A percentile compares a stretch with the other conserved stretches of the same genome.
Evolutionary conservation across 345 rosid genomes (phyloP).

Genomic region (Brassica cretica): DNA sequence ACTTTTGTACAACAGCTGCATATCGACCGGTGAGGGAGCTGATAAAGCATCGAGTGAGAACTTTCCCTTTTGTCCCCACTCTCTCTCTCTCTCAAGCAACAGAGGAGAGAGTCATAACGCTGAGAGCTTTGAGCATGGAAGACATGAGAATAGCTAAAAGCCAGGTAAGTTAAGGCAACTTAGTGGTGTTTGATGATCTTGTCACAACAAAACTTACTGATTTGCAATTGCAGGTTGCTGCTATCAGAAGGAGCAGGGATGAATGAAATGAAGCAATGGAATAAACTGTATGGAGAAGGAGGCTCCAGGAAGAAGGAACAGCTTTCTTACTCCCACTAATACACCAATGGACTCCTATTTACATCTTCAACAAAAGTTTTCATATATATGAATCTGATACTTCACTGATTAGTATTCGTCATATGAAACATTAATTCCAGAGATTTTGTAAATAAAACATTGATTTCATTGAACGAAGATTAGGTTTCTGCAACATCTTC

Average conservation of each 20-base stretch:
- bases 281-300: conserved; percentile 84
- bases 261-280: conserved; percentile 92
- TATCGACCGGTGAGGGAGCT: conserved; percentile 93
- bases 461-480: not conserved
- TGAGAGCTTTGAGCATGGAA: conserved; percentile 85
- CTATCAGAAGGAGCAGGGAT: conserved; percentile 80
- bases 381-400: not conserved
- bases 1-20: conserved; percentile 88
- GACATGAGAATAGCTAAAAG: conserved; percentile 92
- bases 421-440: not conserved
- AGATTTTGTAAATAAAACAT: conserved; percentile 18
- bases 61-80: not conserved
- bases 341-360: not conserved
- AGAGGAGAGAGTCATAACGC: conserved; percentile 56
- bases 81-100: conserved; percentile 30
- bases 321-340: conserved; percentile 75
- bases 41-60: conserved; percentile 67
- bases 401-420: conserved; percentile 13
- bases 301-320: conserved; percentile 94
- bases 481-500: conserved; percentile 15
- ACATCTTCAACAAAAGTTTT: conserved; percentile 3
- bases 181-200: conserved; percentile 22
- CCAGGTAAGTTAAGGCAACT: conserved; percentile 48
- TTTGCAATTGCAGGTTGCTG: conserved; percentile 64
- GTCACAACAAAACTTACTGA: not conserved